phyloP scores from a whole-genome alignment of 83 land plant species.

The Larix sibirica region DNA sequence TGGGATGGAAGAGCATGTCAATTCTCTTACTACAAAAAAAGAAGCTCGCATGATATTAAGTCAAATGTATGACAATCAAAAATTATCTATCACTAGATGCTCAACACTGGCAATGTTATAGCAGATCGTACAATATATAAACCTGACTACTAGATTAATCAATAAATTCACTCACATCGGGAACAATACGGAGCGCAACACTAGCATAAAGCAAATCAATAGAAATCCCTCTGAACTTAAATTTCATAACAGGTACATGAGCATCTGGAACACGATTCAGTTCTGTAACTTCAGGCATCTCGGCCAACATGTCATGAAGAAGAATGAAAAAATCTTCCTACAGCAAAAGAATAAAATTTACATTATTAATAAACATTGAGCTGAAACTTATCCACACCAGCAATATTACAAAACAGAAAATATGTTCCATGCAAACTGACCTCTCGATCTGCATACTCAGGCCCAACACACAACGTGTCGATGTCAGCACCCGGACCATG shows the following conservation, averaged over 20 bases:
- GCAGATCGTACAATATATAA: no score
- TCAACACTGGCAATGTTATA: no score
- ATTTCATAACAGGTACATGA: constrained; percentile 95
- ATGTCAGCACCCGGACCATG: constrained; percentile 98
- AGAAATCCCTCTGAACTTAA: constrained; percentile 87
- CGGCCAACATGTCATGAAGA: constrained; percentile 70
- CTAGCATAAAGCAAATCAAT: constrained; percentile 95
- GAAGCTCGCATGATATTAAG: no score
- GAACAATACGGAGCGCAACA: constrained; percentile 73
- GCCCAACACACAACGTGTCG: constrained; percentile 95
- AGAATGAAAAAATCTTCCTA: constrained; percentile 91
- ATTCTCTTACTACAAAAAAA: no score
- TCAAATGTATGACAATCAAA: no score
- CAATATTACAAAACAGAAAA: no score
- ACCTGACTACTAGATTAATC: no score
- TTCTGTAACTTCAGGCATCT: constrained; percentile 88
- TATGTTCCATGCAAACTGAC: constrained; percentile 24
- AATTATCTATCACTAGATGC: no score
- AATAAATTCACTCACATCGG: constrained; percentile 57
- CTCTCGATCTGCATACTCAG: constrained; percentile 87
- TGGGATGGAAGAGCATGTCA: no score
- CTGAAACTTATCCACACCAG: no score
- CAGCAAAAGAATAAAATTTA: neutral
- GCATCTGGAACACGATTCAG: constrained; percentile 97
- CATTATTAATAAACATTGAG: no score